Evolutionary conservation across 2,329 filamentous ascomycete species (phyloP).

Genomic region (Aspergillus tubingensis): DNA sequence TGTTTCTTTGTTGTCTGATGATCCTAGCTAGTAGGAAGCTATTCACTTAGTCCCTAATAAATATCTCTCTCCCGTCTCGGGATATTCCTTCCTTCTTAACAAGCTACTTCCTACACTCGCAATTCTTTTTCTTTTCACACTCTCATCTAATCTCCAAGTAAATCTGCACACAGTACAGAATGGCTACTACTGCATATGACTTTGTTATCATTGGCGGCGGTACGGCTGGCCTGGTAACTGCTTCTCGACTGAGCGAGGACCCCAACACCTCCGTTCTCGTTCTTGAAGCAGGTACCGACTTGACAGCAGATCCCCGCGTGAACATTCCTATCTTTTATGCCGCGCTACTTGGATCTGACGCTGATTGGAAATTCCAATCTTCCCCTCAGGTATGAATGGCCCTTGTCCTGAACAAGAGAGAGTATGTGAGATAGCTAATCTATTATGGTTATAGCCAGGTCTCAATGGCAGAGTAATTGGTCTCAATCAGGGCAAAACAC

Average conservation of each 20-base stretch:
- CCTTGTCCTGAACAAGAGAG: slow-evolving; percentile 21
- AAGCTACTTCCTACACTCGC: background rate
- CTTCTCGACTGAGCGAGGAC: slow-evolving; percentile 13
- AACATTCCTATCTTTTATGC: slow-evolving; percentile 12
- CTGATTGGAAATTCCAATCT: slow-evolving; percentile 10
- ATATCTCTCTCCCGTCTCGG: background rate
- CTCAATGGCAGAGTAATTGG: slow-evolving; percentile 13
- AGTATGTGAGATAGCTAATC: background rate
- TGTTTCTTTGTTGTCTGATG: too few species aligned
- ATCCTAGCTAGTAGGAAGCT: too few species aligned
- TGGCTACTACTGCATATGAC: slow-evolving; percentile 11
- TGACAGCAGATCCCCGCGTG: slow-evolving; percentile 11
- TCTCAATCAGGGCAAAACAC: slow-evolving; percentile 13
- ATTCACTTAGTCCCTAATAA: background rate
- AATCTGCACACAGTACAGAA: slow-evolving; percentile 2
- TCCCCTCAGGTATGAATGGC: slow-evolving; percentile 3
- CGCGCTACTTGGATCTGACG: slow-evolving; percentile 7
- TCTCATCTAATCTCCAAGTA: background rate
- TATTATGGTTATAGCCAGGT: slow-evolving; percentile 1
- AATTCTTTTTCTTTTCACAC: background rate
- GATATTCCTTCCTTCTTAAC: background rate
- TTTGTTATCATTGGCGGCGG: slow-evolving; percentile 11
- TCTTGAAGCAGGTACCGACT: slow-evolving; percentile 11
- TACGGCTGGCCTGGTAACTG: slow-evolving; percentile 11
- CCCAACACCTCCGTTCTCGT: slow-evolving; percentile 8